Percentiles rank a stretch among this genome's conserved stretches.
phyloP scores from a whole-genome alignment of 2,329 filamentous ascomycete species.

The Alternaria incomplexa region DNA sequence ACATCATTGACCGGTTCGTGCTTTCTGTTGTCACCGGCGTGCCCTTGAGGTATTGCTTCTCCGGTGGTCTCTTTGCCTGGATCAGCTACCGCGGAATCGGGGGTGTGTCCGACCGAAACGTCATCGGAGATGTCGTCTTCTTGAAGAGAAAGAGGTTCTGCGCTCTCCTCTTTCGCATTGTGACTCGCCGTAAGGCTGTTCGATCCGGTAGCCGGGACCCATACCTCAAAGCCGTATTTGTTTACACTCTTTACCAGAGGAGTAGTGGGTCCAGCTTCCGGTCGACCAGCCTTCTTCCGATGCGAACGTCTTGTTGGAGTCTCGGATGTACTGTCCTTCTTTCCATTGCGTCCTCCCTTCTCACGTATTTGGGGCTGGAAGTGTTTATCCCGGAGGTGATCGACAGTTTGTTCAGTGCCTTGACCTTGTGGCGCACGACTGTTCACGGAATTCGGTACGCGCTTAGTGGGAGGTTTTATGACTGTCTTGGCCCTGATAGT shows the following conservation, averaged over 20 bases:
- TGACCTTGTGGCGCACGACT: not conserved
- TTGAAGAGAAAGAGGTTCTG: not conserved
- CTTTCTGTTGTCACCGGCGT: rapidly evolving
- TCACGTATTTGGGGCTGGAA: not conserved
- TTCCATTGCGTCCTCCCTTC: not conserved
- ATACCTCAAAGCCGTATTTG: not conserved
- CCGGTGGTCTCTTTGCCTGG: rapidly evolving
- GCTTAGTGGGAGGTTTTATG: not conserved
- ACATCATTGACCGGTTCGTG: rapidly evolving
- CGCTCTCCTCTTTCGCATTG: not conserved
- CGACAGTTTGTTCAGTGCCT: not conserved
- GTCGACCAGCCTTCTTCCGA: not conserved
- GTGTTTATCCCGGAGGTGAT: not conserved
- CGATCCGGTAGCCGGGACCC: not conserved
- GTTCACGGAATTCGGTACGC: not conserved
- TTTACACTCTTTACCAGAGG: not conserved
- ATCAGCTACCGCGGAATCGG: rapidly evolving
- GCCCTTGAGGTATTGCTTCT: not conserved
- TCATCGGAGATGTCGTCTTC: not conserved
- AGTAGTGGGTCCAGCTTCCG: not conserved
- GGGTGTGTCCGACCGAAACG: not conserved
- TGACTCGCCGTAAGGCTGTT: not conserved
- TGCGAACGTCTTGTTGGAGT: not conserved
- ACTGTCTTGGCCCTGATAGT: not conserved
- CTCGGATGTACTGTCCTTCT: not conserved